Base-by-base conservation (phyloP, 2,329 filamentous ascomycete species). In the Pseudogymnoascus sp. region DNA sequence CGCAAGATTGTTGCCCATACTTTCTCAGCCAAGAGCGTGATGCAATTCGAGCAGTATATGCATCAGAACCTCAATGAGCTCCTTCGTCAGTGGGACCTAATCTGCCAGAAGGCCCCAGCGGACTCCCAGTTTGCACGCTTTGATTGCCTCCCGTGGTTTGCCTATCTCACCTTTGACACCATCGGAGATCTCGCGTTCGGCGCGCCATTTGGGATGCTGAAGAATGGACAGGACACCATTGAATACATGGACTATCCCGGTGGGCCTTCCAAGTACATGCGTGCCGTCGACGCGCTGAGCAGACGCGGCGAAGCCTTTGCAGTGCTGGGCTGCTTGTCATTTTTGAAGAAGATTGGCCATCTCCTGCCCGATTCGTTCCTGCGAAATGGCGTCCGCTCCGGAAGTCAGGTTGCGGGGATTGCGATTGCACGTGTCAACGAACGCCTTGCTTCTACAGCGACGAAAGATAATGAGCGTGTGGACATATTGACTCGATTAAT, bases 11-110 rank as follows among this genome's bases (percentile, higher is more conserved):
- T 96, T 46, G 86, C 89, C 1, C 90, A 96, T 74, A 93, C 90
- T 29, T 96, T 96, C 77, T 89, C 86, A 13, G 81, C 87, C 67
- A 93, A 93, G 77, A 89, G 85, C 7, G 82, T 96, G 61, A 81
- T 82, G 65, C 86, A 96, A 72, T 95, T 95, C 72, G 91, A 96
- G 77, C 90, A 92, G 60, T 96, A 93, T 75, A 93, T 96, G 66
- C 87, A 90, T 71, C 78, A 81, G 68, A 96, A 93, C 73, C 80
- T 96, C 1, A 84, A 88, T 65, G 77, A 85, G 17, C 88, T 96
- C 64, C 84, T 88, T 29, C 77, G 78, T 64, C 85, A 90, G 71
- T 90, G 91, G 82, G 88, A 90, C 70, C 78, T 78, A 17, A 77
- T 93, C n/a, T 79, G 79, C 11, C 75, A 78, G 9, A 17, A 53